Base-by-base conservation (phyloP, 78 protist species). In the Emiliania huxleyi region DNA sequence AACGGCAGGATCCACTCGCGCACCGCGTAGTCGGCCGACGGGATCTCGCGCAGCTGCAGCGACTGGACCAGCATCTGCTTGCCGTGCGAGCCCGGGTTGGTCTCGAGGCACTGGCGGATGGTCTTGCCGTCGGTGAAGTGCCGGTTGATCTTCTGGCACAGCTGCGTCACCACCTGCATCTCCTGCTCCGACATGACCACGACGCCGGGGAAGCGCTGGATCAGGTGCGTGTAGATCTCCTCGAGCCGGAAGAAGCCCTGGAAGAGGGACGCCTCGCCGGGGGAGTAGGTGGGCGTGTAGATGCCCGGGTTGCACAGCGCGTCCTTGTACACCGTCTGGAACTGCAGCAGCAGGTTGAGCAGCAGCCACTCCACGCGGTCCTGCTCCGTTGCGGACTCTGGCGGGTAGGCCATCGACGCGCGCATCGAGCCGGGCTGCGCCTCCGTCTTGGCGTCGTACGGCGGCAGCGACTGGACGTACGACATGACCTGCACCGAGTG, bases 301-400 rank as follows among this genome's bases (percentile, higher is more conserved):
- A 71, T 29, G 18, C 23, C 42, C 42, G 37, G 81, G 21, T 71
- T 26, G 44, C 45, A 71, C 29, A 71, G 81, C 81, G 81, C 81
- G 29, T n/a, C 42, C 43, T 35, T 29, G 81, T 71, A 71, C n/a
- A 71, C 42, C 0, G 43, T n/a, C 42, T 71, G 81, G 81, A 71
- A 71, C 81, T 71, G 81, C 18, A 71, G 81, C 37, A 71, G 81
- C 43, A 71, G 37, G 81, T 71, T 71, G 42, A 71, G 81, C 81
- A 33, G 81, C 81, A 71, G 81, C 81, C 81, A 71, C 81, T 71
- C 81, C 29, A 71, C 81, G 43, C 81, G 81, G 81, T 71, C 81
- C 42, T 5, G 11, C 15, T 71, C 81, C 29, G 44, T 71, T 11
- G 81, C 81, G 42, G n/a, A 33, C 37, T 71, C 81, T 2, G 42